Conservation (phyloP, 1,139 yeast species). For the Hemisphaericaspora subhashii region DNA sequence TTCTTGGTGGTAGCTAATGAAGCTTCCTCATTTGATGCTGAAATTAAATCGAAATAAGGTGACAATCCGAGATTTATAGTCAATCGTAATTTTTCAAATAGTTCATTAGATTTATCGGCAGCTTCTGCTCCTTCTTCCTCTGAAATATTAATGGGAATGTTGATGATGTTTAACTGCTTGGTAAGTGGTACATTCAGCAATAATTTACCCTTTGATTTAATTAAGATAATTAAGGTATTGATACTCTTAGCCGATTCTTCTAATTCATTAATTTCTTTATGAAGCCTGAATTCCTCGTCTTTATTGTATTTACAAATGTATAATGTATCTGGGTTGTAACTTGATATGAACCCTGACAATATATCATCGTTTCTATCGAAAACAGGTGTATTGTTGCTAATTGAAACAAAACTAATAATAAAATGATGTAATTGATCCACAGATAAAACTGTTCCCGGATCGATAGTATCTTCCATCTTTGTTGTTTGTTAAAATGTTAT, state of each 20-base stretch:
- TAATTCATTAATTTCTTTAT: conserved; percentile 11
- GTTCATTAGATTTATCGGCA: conserved; percentile 17
- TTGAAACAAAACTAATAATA: conserved; percentile 8
- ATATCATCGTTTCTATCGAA: conserved; percentile 6
- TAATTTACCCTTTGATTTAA: conserved; percentile 45
- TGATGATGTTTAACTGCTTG: conserved; percentile 41
- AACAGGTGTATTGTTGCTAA: not conserved
- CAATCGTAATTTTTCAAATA: conserved; percentile 59
- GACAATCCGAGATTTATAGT: conserved; percentile 49
- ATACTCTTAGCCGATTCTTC: conserved; percentile 5
- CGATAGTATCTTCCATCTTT: conserved; percentile 3
- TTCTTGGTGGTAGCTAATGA: conserved; percentile 45
- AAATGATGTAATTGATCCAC: conserved; percentile 10
- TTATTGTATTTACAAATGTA: conserved; percentile 13
- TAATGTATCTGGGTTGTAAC: conserved; percentile 18
- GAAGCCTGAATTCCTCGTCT: conserved; percentile 7
- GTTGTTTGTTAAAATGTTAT: no score
- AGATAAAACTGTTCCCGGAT: not conserved
- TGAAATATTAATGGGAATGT: conserved; percentile 25
- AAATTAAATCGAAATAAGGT: conserved; percentile 38
- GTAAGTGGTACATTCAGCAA: conserved; percentile 10
- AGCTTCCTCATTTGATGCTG: conserved; percentile 15
- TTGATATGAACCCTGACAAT: conserved; percentile 15
- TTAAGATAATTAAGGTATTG: conserved; percentile 29
- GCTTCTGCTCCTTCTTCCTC: conserved; percentile 14